A percentile compares a stretch with the other conserved stretches of the same genome.
Conservation (phyloP, 208 protist species). For the Crithidia mellificae region DNA sequence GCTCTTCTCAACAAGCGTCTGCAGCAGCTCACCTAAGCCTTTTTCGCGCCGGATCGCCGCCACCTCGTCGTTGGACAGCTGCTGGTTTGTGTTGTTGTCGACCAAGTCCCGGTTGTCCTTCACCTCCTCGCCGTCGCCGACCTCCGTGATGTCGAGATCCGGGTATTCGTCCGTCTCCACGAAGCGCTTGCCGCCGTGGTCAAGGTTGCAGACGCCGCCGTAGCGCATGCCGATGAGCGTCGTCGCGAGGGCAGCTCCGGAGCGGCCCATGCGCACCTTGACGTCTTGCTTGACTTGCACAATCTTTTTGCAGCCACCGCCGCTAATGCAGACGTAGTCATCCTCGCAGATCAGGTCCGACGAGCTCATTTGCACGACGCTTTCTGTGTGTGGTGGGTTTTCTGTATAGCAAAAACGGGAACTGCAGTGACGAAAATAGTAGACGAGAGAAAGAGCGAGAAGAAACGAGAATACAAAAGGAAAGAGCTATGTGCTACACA, state of each 20-base stretch:
- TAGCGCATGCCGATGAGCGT: constrained; percentile 83
- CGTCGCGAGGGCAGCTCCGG: constrained; percentile 53
- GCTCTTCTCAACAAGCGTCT: constrained; percentile 82
- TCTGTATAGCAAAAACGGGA: no score
- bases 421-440: no score
- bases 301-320: constrained; percentile 72
- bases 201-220: constrained; percentile 74
- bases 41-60: constrained; percentile 71
- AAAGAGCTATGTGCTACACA: no score
- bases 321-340: constrained; percentile 85
- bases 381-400: background rate
- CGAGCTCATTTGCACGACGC: constrained; percentile 19
- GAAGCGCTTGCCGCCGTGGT: constrained; percentile 57
- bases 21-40: constrained; percentile 76
- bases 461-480: no score
- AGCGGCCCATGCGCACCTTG: constrained; percentile 68
- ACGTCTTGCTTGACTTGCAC: constrained; percentile 56
- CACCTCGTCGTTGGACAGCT: constrained; percentile 78
- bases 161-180: constrained; percentile 77
- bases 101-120: constrained; percentile 85
- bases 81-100: constrained; percentile 81
- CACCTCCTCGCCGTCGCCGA: constrained; percentile 35
- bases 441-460: no score
- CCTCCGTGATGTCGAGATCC: constrained; percentile 81
- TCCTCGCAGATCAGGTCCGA: constrained; percentile 57